Evolutionary conservation across 1,284 basidiomycete genomes (phyloP).

Genomic region (Trichosporon faecale): DNA sequence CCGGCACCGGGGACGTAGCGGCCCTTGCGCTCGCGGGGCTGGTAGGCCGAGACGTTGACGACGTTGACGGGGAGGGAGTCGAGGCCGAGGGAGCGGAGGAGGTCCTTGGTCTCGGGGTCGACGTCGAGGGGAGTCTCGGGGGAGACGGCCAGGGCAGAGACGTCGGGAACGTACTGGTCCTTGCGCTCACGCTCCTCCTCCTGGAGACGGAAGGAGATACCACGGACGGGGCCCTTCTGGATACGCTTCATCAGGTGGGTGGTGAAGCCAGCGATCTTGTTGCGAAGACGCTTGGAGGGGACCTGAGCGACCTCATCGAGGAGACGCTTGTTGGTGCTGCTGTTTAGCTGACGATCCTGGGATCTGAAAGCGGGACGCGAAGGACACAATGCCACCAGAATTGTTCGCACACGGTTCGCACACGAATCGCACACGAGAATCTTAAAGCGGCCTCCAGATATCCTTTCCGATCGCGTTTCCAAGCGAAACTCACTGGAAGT

Average conservation of each 20-base stretch:
- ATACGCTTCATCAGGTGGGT: conserved; percentile 99
- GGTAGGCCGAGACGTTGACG: conserved; percentile 61
- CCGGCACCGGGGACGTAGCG: conserved; percentile 80
- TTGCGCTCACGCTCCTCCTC: conserved; percentile 99
- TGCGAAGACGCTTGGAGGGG: conserved; percentile 97
- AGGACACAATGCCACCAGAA: not conserved
- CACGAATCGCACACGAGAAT: not conserved
- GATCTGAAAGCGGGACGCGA: not conserved
- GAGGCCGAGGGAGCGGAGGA: conserved; percentile 86
- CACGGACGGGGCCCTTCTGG: conserved; percentile 97
- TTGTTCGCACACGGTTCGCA: too few species aligned
- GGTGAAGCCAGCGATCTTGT: conserved; percentile 99
- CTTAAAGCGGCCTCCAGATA: not conserved
- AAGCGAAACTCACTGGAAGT: conserved; percentile 66
- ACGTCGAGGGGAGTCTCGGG: conserved; percentile 70
- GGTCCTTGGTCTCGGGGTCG: conserved; percentile 88
- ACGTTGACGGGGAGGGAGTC: conserved; percentile 76
- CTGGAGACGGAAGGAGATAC: conserved; percentile 99
- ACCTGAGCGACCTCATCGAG: conserved; percentile 99
- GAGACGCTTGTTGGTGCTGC: conserved; percentile 93
- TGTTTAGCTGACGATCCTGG: conserved; percentile 15
- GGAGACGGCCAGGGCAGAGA: conserved; percentile 84
- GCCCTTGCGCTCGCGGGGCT: conserved; percentile 69
- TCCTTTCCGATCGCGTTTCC: not conserved
- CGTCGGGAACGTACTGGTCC: conserved; percentile 96